Evolutionary conservation across 1,284 basidiomycete species (phyloP), one percentile per base, ranked within the genome.

Genomic region (Vanrija sp.): DNA sequence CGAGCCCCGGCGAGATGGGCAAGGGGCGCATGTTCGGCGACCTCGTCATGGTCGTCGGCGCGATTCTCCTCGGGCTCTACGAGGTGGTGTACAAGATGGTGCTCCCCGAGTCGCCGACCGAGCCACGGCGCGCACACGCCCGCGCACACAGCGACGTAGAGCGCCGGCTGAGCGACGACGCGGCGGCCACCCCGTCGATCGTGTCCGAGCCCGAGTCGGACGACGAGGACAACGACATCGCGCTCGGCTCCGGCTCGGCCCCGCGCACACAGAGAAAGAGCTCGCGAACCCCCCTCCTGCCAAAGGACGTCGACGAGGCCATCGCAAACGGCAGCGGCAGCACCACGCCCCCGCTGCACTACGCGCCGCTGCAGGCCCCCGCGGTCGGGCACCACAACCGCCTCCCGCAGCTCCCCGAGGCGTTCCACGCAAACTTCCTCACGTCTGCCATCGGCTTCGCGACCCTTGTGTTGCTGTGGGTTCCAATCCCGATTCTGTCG

Each of bases 61-160:
- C 74, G 1, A 61, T 72, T n/a, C 48, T 68, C 1, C 59, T 77
- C 0, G 76, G 74, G 6, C 62, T 76, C n/a, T 77, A 77, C 61
- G 76, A 77, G 55, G 76, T 77, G 6, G 65, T 77, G 12, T 77
- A 77, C 66, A 77, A 77, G 58, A 64, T 75, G 55, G 67, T 71
- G 3, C 63, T 77, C 3, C 76, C 76, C 2, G 72, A 75, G 61
- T 65, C 62, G 9, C 65, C 74, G 40, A 71, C 69, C 23, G 71
- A 71, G 10, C 60, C 67, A 8, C 15, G 52, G 8, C 25, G 55
- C 50, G 21, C 52, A 38, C 29, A 53, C 21, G 38, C 43, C 1
- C 43, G 42, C n/a, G 21, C 21, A 23, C 49, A 44, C 6, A 54
- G 21, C 18, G 49, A 42, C 15, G 29, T 23, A 34, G 16, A 46